Base-by-base conservation (phyloP, 1,139 yeast genomes). In the Maudiozyma humilis region DNA sequence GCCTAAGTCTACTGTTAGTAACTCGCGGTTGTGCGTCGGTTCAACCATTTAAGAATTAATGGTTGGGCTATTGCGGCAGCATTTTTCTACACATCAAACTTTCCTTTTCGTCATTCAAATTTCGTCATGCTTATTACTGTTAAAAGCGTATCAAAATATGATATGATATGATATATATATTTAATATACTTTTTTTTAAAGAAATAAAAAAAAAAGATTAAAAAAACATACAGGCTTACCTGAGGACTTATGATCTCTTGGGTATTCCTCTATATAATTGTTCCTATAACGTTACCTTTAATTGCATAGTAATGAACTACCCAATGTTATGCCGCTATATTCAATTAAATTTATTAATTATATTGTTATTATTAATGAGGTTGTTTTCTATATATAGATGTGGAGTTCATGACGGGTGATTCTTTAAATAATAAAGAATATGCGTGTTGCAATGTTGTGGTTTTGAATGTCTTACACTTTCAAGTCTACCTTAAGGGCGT, bases 401-500 rank as follows among this genome's bases (percentile, higher is more conserved):
- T n/a, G n/a, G n/a, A n/a, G n/a, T n/a, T n/a, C n/a, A n/a, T n/a
- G n/a, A n/a, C n/a, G n/a, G n/a, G n/a, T n/a, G n/a, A 23, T 23
- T 23, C 27, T 23, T 23, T 10, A 6, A 6, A 6, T 23, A 6
- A 10, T 6, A 23, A 23, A 23, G 10, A 23, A 23, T 23, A 23
- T 23, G 27, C 27, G 10, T 6, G 10, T 23, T 23, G 27, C 10
- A 10, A 23, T 23, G 27, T 23, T 23, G 6, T 6, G 6, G 27
- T 23, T 23, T 6, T 23, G 27, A 6, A 23, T n/a, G 17, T 32
- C 17, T 6, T 29, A 34, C 23, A 35, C 29, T 6, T 35, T 35
- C 12, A 44, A 19, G 33, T 70, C 59, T 4, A 67, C 70, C 49
- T 72, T 72, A 47, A 73, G 51, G 0, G 73, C 65, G 50, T 80